phyloP scores from a whole-genome alignment of 805 yeast species.

The Kodamaea sagamina region DNA sequence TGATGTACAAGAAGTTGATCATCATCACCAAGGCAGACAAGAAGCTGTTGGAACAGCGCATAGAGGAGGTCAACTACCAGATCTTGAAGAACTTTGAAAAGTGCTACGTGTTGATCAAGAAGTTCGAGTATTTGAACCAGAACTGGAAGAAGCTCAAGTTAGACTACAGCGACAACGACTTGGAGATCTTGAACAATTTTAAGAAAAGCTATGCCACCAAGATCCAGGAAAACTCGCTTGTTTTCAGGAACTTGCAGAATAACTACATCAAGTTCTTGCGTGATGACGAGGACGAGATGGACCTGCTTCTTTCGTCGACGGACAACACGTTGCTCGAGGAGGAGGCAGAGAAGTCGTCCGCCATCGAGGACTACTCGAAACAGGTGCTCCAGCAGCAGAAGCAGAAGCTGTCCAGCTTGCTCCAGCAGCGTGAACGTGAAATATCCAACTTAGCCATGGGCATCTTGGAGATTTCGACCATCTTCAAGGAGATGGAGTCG shows the following conservation, averaged over 20 bases:
- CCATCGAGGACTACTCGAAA: constrained; percentile 53
- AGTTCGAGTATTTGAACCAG: constrained; percentile 48
- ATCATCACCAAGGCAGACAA: constrained; percentile 89
- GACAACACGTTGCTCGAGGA: constrained; percentile 14
- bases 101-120: constrained; percentile 75
- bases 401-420: constrained; percentile 26
- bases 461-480: constrained; percentile 87
- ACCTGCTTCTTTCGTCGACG: constrained; percentile 17
- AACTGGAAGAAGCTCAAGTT: constrained; percentile 45
- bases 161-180: constrained; percentile 47
- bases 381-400: constrained; percentile 54
- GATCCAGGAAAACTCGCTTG: constrained; percentile 75
- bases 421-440: constrained; percentile 82
- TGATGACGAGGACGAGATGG: constrained; percentile 69
- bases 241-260: constrained; percentile 84
- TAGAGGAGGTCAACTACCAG: constrained; percentile 73
- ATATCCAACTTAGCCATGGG: constrained; percentile 91
- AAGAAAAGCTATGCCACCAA: constrained; percentile 82
- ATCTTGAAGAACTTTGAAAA: constrained; percentile 77
- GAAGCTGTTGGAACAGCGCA: constrained; percentile 68
- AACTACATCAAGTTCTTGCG: constrained; percentile 81
- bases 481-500: constrained; percentile 89
- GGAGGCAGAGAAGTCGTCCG: constrained; percentile 31
- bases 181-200: constrained; percentile 72
- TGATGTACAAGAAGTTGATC: constrained; percentile 75